phyloP scores from a whole-genome alignment of 805 yeast species.

The Blastobotrys parvus region DNA sequence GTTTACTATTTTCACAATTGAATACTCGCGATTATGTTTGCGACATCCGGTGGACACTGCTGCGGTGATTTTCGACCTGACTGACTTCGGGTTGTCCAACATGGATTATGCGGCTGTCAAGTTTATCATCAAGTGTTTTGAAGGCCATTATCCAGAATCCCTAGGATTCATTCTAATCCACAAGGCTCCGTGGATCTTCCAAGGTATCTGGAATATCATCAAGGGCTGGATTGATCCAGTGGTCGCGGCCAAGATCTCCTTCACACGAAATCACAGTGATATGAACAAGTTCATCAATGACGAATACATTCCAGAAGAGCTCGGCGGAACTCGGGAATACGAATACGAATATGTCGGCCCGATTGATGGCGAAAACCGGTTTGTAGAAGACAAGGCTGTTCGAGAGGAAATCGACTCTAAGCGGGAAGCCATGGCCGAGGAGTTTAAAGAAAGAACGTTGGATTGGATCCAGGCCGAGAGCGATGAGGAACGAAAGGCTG shows the following conservation, averaged over 20 bases:
- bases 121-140: slow-evolving; percentile 80
- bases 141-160: slow-evolving; percentile 94
- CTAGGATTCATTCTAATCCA: slow-evolving; percentile 78
- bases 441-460: slow-evolving; percentile 57
- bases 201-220: slow-evolving; percentile 88
- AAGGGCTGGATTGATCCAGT: slow-evolving; percentile 96
- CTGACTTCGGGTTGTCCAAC: slow-evolving; percentile 79
- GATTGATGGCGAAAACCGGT: slow-evolving; percentile 46
- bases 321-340: slow-evolving; percentile 66
- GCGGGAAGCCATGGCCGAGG: slow-evolving; percentile 45
- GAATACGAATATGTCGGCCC: slow-evolving; percentile 59
- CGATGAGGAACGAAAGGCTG: slow-evolving; percentile 40
- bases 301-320: slow-evolving; percentile 52
- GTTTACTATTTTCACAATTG: slow-evolving; percentile 70
- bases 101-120: slow-evolving; percentile 92
- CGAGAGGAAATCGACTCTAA: slow-evolving; percentile 39
- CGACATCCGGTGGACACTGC: slow-evolving; percentile 72
- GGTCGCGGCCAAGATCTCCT: slow-evolving; percentile 82
- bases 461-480: slow-evolving; percentile 60
- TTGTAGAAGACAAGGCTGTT: slow-evolving; percentile 36
- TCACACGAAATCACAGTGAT: slow-evolving; percentile 66
- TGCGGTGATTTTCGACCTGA: slow-evolving; percentile 76
- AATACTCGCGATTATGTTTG: slow-evolving; percentile 68
- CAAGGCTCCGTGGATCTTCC: slow-evolving; percentile 95
- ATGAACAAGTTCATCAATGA: slow-evolving; percentile 52